A percentile compares a stretch with the other conserved stretches of the same genome.
These are phyloP conservation scores for Dioscorea zingiberensis DNA, from an alignment of 106 monocot genomes.

Conservation along the genomic window DNA sequence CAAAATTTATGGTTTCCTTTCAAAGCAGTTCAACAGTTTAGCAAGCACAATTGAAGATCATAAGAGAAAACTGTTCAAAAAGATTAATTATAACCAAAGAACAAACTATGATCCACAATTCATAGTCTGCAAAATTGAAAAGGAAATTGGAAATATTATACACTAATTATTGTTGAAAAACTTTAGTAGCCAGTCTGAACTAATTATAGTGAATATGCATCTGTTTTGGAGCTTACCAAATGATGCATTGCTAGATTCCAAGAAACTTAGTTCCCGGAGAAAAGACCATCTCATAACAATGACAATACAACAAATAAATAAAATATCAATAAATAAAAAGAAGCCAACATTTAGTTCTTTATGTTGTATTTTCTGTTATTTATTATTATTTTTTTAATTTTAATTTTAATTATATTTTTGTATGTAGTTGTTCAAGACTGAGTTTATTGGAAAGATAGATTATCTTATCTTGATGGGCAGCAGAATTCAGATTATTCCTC, in stretches of 20 bases:
- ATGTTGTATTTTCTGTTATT: no score
- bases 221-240: constrained; percentile 19
- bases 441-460: no score
- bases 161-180: background rate
- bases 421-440: no score
- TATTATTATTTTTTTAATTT: no score
- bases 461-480: no score
- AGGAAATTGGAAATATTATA: background rate
- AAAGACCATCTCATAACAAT: background rate
- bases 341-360: no score
- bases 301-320: constrained; percentile 1
- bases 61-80: no score
- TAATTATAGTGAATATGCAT: background rate
- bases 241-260: constrained; percentile 46
- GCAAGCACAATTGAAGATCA: no score
- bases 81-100: no score
- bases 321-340: background rate
- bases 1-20: no score
- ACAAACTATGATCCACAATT: background rate
- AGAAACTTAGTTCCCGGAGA: constrained; percentile 51
- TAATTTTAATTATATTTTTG: no score
- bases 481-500: background rate
- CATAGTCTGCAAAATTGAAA: constrained; percentile 45
- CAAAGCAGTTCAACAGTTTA: no score
- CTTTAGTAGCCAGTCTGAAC: background rate